Conservation (phyloP, 1,139 yeast species). For the Pneumocystis canis region DNA sequence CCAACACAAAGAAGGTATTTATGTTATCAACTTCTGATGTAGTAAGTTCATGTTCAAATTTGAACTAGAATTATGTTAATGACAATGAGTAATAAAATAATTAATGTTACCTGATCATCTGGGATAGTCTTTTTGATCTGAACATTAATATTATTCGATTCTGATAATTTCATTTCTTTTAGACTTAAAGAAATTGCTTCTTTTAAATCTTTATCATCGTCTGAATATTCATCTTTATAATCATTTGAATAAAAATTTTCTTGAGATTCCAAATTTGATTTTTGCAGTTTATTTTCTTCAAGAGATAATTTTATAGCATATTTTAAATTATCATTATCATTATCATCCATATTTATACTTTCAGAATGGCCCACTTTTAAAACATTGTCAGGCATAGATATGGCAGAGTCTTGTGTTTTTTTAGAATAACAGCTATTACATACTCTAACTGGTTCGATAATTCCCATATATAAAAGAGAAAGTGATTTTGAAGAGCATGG, state of each 20-base stretch:
- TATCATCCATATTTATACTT: constrained; percentile 7
- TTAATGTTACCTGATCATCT: not conserved
- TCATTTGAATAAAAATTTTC: constrained; percentile 1
- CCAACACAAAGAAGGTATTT: constrained; percentile 50
- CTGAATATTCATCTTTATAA: constrained; percentile 31
- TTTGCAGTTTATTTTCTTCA: constrained; percentile 30
- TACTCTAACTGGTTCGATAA: constrained; percentile 76
- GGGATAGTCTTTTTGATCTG: not conserved
- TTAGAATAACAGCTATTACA: constrained; percentile 78
- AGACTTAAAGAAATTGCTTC: constrained; percentile 94
- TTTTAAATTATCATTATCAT: constrained; percentile 69
- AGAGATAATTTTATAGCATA: constrained; percentile 68
- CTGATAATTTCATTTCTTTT: constrained; percentile 34
- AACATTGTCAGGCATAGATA: not conserved
- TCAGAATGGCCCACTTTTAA: constrained; percentile 1
- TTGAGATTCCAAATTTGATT: not conserved
- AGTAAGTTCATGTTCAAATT: constrained; percentile 29
- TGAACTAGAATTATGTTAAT: constrained; percentile 2
- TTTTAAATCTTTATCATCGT: constrained; percentile 77
- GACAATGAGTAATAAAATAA: constrained; percentile 4
- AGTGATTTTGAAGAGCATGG: constrained; percentile 58
- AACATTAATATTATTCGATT: not conserved
- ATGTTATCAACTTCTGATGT: constrained; percentile 54
- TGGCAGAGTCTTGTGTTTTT: constrained; percentile 23
- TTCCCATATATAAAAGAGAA: constrained; percentile 72